Percentiles rank a stretch among this genome's conserved stretches.
phyloP scores from a whole-genome alignment of 2,329 filamentous ascomycete genomes.

The Colletotrichum salicis region DNA sequence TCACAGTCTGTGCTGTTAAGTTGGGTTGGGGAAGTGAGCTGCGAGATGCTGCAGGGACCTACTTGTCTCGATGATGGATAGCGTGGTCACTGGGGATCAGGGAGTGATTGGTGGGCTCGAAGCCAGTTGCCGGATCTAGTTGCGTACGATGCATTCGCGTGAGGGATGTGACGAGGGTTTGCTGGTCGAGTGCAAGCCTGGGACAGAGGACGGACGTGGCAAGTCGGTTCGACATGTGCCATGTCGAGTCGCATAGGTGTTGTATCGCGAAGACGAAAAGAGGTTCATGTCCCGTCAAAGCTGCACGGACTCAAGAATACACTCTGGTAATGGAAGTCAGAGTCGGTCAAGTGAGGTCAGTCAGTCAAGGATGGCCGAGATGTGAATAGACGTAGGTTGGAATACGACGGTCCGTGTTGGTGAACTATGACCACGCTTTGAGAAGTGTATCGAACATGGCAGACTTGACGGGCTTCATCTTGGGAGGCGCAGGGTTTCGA shows the following conservation, averaged over 20 bases:
- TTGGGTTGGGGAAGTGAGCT: neutral
- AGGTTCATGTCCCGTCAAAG: neutral
- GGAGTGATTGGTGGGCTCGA: neutral
- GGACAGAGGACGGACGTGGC: neutral
- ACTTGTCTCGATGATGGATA: neutral
- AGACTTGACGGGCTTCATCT: neutral
- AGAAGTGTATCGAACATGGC: too few relatives aligned
- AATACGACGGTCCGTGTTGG: neutral
- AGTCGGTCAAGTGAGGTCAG: neutral
- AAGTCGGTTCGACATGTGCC: slow-evolving; percentile 19
- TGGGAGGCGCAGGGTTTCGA: slow-evolving; percentile 30
- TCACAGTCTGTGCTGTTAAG: slow-evolving; percentile 14
- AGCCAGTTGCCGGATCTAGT: neutral
- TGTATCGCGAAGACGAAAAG: slow-evolving; percentile 4
- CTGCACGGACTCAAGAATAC: neutral
- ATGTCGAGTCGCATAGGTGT: slow-evolving; percentile 6
- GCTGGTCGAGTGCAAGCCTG: neutral
- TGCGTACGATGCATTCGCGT: neutral
- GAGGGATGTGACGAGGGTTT: neutral
- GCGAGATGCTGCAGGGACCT: slow-evolving; percentile 10
- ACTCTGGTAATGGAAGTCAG: neutral
- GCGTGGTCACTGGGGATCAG: neutral
- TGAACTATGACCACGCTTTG: neutral
- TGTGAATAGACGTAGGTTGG: neutral
- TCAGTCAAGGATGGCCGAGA: neutral